A percentile compares a stretch with the other conserved stretches of the same genome.
phyloP scores from a whole-genome alignment of 2,329 filamentous ascomycete genomes.

The Venturia aucupariae region DNA sequence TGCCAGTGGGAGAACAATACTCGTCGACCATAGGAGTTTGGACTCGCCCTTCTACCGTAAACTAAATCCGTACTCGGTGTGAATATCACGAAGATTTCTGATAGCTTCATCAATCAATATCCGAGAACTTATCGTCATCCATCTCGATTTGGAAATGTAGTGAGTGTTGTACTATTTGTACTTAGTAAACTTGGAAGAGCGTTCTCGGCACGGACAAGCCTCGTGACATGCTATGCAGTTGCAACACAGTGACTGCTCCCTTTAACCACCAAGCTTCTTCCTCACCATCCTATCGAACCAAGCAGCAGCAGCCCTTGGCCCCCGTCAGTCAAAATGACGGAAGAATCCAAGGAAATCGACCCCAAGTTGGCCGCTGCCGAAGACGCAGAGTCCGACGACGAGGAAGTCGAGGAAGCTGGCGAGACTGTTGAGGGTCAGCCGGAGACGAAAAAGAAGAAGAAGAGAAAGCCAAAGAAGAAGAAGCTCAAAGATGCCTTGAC shows the following conservation, averaged over 20 bases:
- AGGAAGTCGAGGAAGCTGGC: constrained; percentile 12
- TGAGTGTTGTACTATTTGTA: no score
- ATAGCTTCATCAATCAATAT: no score
- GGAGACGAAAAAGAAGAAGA: constrained; percentile 41
- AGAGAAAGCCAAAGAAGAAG: constrained; percentile 57
- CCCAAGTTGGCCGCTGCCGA: not conserved
- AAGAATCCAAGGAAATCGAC: constrained; percentile 13
- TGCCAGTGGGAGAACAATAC: no score
- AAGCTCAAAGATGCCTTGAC: constrained; percentile 42
- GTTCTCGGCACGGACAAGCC: not conserved
- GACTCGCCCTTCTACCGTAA: no score
- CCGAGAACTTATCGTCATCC: no score
- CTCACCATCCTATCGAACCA: no score
- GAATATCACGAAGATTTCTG: no score
- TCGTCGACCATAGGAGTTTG: no score
- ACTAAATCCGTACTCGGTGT: no score
- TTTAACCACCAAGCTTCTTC: not conserved
- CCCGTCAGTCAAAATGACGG: not conserved
- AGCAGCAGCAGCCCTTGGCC: no score
- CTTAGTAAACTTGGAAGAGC: no score
- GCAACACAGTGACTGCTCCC: not conserved
- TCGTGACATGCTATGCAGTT: not conserved
- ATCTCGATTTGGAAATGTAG: no score
- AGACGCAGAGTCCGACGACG: constrained; percentile 8
- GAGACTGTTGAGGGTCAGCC: not conserved